A percentile compares a stretch with the other conserved stretches of the same genome.
Conservation (phyloP, 179 eudicot genomes). For the Beta macrorhiza region DNA sequence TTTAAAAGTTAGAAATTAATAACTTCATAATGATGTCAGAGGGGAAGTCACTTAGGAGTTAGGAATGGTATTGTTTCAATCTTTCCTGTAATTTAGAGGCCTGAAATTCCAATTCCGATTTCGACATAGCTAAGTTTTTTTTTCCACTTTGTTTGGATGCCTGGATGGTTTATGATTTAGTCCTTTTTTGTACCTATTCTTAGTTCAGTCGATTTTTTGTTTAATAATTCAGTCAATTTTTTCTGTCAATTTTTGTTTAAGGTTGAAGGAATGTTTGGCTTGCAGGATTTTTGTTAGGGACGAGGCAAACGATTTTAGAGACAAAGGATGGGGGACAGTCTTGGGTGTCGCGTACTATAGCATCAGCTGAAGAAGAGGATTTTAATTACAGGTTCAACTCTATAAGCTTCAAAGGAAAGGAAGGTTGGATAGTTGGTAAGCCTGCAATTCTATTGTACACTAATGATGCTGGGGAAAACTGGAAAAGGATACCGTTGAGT, state of each 20-base stretch:
- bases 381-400: conserved; percentile 91
- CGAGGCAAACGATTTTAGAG: conserved; percentile 92
- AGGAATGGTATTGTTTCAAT: too few species aligned
- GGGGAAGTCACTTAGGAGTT: too few species aligned
- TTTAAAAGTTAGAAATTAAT: too few species aligned
- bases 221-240: too few species aligned
- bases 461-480: conserved; percentile 78
- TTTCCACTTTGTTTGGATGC: too few species aligned
- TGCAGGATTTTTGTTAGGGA: conserved; percentile 87
- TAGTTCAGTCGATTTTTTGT: too few species aligned
- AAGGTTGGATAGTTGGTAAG: conserved; percentile 97
- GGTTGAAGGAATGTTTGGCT: conserved; percentile 28
- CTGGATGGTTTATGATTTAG: too few species aligned
- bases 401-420: conserved; percentile 88
- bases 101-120: too few species aligned
- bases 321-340: conserved; percentile 84
- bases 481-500: conserved; percentile 92
- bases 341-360: conserved; percentile 75
- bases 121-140: too few species aligned
- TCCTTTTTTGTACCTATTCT: too few species aligned
- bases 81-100: too few species aligned
- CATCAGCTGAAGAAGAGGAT: conserved; percentile 95
- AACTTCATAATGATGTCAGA: too few species aligned
- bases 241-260: background rate
- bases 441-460: conserved; percentile 90